Conservation (phyloP, 2,329 filamentous ascomycete species). For the Pseudogymnoascus sp. region DNA sequence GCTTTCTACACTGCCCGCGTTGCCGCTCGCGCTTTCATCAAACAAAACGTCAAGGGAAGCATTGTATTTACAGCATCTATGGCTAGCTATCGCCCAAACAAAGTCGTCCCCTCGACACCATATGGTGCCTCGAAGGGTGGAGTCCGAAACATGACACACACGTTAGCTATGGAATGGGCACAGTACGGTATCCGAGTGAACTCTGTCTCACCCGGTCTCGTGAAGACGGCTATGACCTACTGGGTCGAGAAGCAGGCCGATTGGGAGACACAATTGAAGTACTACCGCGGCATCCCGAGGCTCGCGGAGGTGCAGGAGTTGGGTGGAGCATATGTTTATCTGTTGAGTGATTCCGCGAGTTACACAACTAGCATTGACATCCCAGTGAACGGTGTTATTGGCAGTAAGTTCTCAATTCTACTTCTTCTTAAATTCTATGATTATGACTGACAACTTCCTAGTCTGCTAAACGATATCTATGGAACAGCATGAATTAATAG, state of each 20-base stretch:
- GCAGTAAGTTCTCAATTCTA: not conserved
- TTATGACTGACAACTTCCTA: not conserved
- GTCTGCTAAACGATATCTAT: not conserved
- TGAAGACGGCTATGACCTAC: constrained; percentile 33
- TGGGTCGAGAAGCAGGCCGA: constrained; percentile 40
- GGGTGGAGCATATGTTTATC: constrained; percentile 25
- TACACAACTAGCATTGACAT: constrained; percentile 32
- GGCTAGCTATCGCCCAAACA: constrained; percentile 39
- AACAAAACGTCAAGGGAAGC: constrained; percentile 33
- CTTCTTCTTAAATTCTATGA: not conserved
- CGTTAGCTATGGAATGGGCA: constrained; percentile 31
- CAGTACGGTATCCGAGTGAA: constrained; percentile 30
- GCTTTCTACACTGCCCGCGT: constrained; percentile 36
- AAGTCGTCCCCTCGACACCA: constrained; percentile 20
- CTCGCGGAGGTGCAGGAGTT: constrained; percentile 41
- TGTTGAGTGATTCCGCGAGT: constrained; percentile 26
- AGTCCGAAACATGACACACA: constrained; percentile 31
- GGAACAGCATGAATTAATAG: not conserved
- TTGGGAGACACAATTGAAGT: constrained; percentile 44
- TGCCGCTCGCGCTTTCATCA: constrained; percentile 37
- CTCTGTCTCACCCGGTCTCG: constrained; percentile 29
- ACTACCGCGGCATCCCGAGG: constrained; percentile 45
- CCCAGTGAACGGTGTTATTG: constrained; percentile 27
- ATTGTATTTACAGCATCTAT: constrained; percentile 40
- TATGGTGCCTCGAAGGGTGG: constrained; percentile 38